Evolutionary conservation across 2,329 filamentous ascomycete species (phyloP), one percentile per base, ranked within the genome.

Genomic region (Sporothrix humicola): DNA sequence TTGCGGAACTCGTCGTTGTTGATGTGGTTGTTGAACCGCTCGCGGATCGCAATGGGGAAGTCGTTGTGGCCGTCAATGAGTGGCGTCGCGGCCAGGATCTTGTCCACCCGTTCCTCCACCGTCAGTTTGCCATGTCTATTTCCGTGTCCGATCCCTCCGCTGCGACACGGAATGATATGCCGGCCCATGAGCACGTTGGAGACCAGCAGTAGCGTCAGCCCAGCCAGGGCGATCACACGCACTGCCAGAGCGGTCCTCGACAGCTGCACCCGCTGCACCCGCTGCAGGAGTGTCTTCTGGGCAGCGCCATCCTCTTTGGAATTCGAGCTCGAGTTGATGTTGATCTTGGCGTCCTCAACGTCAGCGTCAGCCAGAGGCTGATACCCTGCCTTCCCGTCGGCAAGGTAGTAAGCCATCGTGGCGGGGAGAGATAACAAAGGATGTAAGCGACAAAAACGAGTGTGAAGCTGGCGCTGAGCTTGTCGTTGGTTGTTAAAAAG

Each of bases 41-140:
- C 82, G 52, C 94, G 89, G 71, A 98, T 85, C 42, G 91, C 81
- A 54, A 96, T 91, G 26, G 95, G 88, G 68, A 98, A 86, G 80
- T 98, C 95, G 82, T 97, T 92, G 80, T 98, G 95, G 0, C 95
- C 95, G 81, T 98, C 95, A 37, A 78, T 78, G 63, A 78, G 56
- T 5, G 77, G 77, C 44, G 77, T 78, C 46, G 74, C 46, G 5
- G 52, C 20, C 20, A 78, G 74, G 54, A 78, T 78, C 58, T 72
- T 73, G 66, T 75, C 63, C 52, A 77, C 77, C 3, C 77, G 77
- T 50, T 74, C 72, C 54, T 76, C 76, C 1, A 78, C 72, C n/a
- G 73, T 75, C 63, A 73, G 50, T 37, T 37, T 37, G 31, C 31
- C 31, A 37, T 37, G 2, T 37, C 4, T 37, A 37, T 37, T 5